A percentile compares a stretch with the other conserved stretches of the same genome.
Conservation (phyloP, 2,329 filamentous ascomycete genomes). For the Venturia carpophila region DNA sequence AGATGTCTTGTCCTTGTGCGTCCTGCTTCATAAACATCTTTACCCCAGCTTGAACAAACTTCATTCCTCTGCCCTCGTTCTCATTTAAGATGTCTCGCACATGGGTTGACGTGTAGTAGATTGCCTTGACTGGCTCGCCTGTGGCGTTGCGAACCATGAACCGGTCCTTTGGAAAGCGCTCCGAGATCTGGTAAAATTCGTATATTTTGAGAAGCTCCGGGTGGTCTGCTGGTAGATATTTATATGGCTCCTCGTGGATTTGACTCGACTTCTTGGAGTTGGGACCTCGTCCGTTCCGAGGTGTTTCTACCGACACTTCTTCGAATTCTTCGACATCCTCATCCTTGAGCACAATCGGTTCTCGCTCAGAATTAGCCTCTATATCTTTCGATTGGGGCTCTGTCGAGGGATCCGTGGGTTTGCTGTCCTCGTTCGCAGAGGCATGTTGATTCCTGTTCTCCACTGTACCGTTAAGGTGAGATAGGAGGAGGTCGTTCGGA, state of each 20-base stretch:
- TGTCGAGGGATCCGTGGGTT: not conserved
- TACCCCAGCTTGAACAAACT: slow-evolving; percentile 92
- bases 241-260: slow-evolving; percentile 84
- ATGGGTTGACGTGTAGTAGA: slow-evolving; percentile 88
- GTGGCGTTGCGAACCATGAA: slow-evolving; percentile 94
- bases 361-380: not conserved
- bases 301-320: slow-evolving; percentile 1
- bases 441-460: not conserved
- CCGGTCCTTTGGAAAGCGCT: slow-evolving; percentile 77
- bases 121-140: slow-evolving; percentile 82
- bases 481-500: not conserved
- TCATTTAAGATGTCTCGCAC: slow-evolving; percentile 75
- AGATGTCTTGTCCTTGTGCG: slow-evolving; percentile 75
- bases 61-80: slow-evolving; percentile 86
- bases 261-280: slow-evolving; percentile 37
- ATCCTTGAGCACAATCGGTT: not conserved
- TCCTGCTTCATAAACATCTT: slow-evolving; percentile 99
- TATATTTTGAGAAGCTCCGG: slow-evolving; percentile 69
- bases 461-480: slow-evolving; percentile 7
- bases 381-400: not conserved
- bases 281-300: not conserved
- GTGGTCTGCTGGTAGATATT: slow-evolving; percentile 71
- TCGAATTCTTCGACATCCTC: slow-evolving; percentile 1
- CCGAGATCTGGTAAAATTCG: slow-evolving; percentile 75
- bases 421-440: not conserved